A percentile compares a stretch with the other conserved stretches of the same genome.
Evolutionary conservation across 108 stramenopile species (phyloP).

Genomic region (Fistulifera pelliculosa): DNA sequence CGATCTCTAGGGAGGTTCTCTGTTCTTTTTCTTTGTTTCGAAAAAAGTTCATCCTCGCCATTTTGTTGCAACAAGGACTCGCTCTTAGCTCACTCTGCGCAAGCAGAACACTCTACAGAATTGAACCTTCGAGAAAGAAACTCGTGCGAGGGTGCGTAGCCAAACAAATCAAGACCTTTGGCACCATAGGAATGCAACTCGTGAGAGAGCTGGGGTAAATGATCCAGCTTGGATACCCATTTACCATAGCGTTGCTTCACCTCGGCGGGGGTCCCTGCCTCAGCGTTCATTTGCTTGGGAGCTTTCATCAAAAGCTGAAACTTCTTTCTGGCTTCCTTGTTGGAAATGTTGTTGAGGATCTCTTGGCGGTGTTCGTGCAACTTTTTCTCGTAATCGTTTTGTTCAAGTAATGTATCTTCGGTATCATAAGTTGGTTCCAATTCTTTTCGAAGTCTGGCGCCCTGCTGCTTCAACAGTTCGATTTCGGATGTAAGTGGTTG

Average conservation of each 20-base stretch:
- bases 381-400: not conserved
- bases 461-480: not conserved
- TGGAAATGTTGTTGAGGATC: too few relatives aligned
- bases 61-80: too few relatives aligned
- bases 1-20: too few relatives aligned
- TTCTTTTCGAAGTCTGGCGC: not conserved
- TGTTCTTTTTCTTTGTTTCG: too few relatives aligned
- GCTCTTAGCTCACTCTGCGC: too few relatives aligned
- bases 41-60: too few relatives aligned
- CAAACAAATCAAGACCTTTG: constrained; percentile 21
- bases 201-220: constrained; percentile 5
- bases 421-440: not conserved
- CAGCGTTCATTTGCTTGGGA: not conserved
- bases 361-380: not conserved
- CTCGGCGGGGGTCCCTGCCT: not conserved
- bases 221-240: constrained; percentile 23
- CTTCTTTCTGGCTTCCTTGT: not conserved
- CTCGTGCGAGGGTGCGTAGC: constrained; percentile 23
- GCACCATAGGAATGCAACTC: constrained; percentile 23
- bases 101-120: too few relatives aligned
- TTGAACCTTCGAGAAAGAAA: too few relatives aligned
- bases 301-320: not conserved
- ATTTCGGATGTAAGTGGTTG: too few relatives aligned
- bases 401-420: not conserved
- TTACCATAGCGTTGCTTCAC: constrained; percentile 33